Conservation (phyloP, 1,284 basidiomycete genomes). For the Marasmius oreades region DNA sequence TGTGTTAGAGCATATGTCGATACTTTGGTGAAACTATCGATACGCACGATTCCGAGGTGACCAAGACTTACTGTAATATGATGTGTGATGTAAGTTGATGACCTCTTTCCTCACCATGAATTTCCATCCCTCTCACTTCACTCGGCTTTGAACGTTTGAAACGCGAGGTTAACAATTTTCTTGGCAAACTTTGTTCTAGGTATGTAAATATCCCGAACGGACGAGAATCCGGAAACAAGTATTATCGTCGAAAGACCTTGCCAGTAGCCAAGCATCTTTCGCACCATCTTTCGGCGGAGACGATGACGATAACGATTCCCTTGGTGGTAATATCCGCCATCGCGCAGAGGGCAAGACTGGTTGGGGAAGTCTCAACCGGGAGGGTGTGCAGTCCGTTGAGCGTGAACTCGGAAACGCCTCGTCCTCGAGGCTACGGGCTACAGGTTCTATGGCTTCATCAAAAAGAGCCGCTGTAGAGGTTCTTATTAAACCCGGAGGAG, state of each 20-base stretch:
- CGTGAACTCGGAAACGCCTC: background rate
- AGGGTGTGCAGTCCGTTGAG: background rate
- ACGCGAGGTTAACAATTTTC: no score
- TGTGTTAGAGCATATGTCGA: slow-evolving; percentile 61
- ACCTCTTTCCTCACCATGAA: no score
- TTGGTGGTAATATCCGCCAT: background rate
- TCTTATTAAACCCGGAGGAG: background rate
- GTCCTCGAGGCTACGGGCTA: background rate
- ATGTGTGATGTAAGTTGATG: slow-evolving; percentile 76
- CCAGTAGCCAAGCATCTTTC: background rate
- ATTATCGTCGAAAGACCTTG: slow-evolving; percentile 43
- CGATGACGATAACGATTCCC: background rate
- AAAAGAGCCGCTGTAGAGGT: background rate
- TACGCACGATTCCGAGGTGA: slow-evolving; percentile 38
- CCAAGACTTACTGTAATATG: slow-evolving; percentile 60
- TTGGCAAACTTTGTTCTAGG: no score
- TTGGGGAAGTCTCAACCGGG: background rate
- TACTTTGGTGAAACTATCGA: slow-evolving; percentile 82
- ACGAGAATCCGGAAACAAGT: slow-evolving; percentile 42
- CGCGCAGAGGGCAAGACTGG: background rate
- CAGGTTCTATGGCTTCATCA: background rate
- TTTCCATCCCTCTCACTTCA: no score
- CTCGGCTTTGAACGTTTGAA: no score
- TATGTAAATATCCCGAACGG: slow-evolving; percentile 75
- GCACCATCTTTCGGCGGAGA: background rate